Conservation (phyloP, 495 filamentous ascomycete species). For the Lasiosphaeria ovina region DNA sequence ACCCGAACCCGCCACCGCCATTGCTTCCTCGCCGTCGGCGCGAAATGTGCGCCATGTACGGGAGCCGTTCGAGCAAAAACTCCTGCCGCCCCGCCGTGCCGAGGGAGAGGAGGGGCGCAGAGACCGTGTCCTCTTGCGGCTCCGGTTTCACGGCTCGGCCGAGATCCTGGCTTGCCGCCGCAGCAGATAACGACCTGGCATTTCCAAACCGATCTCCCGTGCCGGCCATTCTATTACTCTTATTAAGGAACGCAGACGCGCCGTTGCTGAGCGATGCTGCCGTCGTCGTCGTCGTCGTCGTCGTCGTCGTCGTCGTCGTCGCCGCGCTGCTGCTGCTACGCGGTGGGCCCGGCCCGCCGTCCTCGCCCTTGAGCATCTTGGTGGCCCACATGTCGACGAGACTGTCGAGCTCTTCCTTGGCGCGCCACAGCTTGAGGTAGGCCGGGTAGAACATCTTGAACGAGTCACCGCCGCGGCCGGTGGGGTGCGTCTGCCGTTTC, state of each 20-base stretch:
- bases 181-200: background rate
- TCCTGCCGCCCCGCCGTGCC: slow-evolving; percentile 66
- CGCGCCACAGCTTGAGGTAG: slow-evolving; percentile 70
- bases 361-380: slow-evolving; percentile 51
- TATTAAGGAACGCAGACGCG: slow-evolving; percentile 1
- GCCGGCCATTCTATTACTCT: slow-evolving; percentile 1
- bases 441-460: slow-evolving; percentile 88
- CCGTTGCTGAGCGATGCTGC: slow-evolving; percentile 20
- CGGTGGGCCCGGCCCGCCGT: slow-evolving; percentile 22
- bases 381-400: slow-evolving; percentile 66
- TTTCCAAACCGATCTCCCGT: background rate
- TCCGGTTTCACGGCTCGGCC: background rate
- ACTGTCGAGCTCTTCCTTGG: slow-evolving; percentile 73
- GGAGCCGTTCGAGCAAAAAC: slow-evolving; percentile 76
- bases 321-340: slow-evolving; percentile 8
- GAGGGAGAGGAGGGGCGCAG: slow-evolving; percentile 45
- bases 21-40: slow-evolving; percentile 28
- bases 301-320: slow-evolving; percentile 17
- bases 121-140: background rate
- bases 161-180: no score
- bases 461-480: slow-evolving; percentile 52
- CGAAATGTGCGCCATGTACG: slow-evolving; percentile 73
- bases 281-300: slow-evolving; percentile 11
- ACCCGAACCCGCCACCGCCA: slow-evolving; percentile 17
- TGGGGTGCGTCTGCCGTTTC: slow-evolving; percentile 55